Evolutionary conservation across 805 yeast genomes (phyloP).

Genomic region (Teunomyces gatunensis): DNA sequence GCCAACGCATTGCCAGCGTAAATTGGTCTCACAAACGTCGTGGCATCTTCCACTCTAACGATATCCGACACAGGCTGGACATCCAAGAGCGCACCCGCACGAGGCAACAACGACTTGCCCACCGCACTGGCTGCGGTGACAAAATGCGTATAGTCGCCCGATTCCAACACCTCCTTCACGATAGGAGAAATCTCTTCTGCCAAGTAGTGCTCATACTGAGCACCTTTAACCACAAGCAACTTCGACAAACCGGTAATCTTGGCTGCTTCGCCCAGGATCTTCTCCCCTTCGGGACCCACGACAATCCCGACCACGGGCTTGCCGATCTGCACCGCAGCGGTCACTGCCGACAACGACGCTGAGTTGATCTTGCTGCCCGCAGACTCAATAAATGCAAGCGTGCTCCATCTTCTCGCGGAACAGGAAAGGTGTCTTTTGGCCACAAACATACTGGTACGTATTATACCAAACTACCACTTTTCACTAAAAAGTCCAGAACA

Average conservation of each 20-base stretch:
- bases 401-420: slow-evolving; percentile 29
- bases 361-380: slow-evolving; percentile 56
- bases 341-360: slow-evolving; percentile 65
- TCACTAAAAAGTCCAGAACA: too few relatives aligned
- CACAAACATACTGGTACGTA: slow-evolving; percentile 4
- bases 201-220: slow-evolving; percentile 61
- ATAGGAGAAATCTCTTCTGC: slow-evolving; percentile 85
- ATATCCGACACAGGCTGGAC: slow-evolving; percentile 87
- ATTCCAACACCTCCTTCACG: slow-evolving; percentile 45
- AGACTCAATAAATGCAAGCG: slow-evolving; percentile 72
- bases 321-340: slow-evolving; percentile 76
- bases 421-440: slow-evolving; percentile 48
- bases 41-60: slow-evolving; percentile 58
- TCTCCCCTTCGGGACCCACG: slow-evolving; percentile 61
- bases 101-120: slow-evolving; percentile 83
- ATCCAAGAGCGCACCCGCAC: slow-evolving; percentile 82
- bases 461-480: background rate
- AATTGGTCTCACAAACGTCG: slow-evolving; percentile 86
- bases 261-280: slow-evolving; percentile 44
- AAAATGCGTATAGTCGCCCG: slow-evolving; percentile 60
- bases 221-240: slow-evolving; percentile 57
- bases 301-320: slow-evolving; percentile 78
- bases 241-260: slow-evolving; percentile 53
- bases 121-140: slow-evolving; percentile 80
- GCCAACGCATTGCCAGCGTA: slow-evolving; percentile 94